Conservation (phyloP, 2,329 filamentous ascomycete species). For the Capronia epimyces region DNA sequence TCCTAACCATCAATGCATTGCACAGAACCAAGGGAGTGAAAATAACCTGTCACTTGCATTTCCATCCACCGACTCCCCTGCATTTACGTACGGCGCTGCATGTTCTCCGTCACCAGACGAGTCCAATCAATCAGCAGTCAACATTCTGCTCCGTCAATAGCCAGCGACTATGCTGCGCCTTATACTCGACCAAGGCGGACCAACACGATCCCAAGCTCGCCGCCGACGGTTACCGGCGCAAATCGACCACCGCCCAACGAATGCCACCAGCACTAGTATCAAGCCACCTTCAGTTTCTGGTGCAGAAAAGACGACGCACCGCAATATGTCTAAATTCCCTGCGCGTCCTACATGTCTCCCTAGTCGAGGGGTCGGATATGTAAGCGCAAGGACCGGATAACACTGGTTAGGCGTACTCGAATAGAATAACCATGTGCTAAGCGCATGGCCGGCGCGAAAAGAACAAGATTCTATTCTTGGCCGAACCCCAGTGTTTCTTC, state of each 20-base stretch:
- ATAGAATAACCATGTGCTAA: not conserved
- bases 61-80: not conserved
- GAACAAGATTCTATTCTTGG: slow-evolving; percentile 66
- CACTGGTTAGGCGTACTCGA: not conserved
- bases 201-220: not conserved
- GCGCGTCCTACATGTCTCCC: too few species aligned
- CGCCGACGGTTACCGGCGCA: not conserved
- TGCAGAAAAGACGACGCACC: not conserved
- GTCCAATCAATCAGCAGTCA: not conserved
- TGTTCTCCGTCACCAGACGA: not conserved
- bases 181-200: not conserved
- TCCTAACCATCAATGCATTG: not conserved
- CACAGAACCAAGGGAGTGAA: not conserved
- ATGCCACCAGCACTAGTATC: not conserved
- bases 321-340: not conserved
- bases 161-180: not conserved
- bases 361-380: too few species aligned
- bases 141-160: not conserved
- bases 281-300: not conserved
- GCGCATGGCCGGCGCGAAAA: not conserved
- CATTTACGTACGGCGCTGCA: not conserved
- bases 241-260: not conserved
- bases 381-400: not conserved
- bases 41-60: not conserved
- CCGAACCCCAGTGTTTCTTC: slow-evolving; percentile 99